phyloP scores from a whole-genome alignment of 1,139 yeast species.

The Candida neerlandica region DNA sequence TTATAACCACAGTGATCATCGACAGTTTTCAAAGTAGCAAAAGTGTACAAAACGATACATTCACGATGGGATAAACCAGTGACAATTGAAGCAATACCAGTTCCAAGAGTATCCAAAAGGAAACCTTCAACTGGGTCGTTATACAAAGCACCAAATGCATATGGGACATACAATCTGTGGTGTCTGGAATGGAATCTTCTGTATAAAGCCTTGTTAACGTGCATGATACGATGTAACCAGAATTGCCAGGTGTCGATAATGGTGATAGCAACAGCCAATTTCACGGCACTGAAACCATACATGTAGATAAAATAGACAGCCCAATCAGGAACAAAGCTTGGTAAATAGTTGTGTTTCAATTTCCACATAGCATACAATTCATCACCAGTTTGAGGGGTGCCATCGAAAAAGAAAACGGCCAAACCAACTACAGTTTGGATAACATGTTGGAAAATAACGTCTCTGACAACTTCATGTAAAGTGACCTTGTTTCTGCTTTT shows the following conservation, averaged over 20 bases:
- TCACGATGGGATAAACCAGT: conserved; percentile 77
- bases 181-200: conserved; percentile 88
- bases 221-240: conserved; percentile 87
- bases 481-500: conserved; percentile 73
- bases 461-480: conserved; percentile 67
- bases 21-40: conserved; percentile 93
- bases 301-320: conserved; percentile 53
- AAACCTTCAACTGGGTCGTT: conserved; percentile 95
- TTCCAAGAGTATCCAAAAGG: conserved; percentile 85
- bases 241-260: conserved; percentile 95
- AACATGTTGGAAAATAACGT: conserved; percentile 81
- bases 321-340: conserved; percentile 45
- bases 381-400: conserved; percentile 67
- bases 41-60: conserved; percentile 69
- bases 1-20: conserved; percentile 98
- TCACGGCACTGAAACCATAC: conserved; percentile 61
- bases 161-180: conserved; percentile 91
- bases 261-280: conserved; percentile 63
- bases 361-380: conserved; percentile 73
- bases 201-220: conserved; percentile 73
- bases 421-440: conserved; percentile 77
- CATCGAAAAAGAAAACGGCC: conserved; percentile 57
- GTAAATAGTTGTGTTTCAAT: conserved; percentile 44
- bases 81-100: conserved; percentile 75
- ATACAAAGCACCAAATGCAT: conserved; percentile 94